Percentiles rank a stretch among this genome's conserved stretches.
These are phyloP conservation scores for Blechomonas ayalai DNA, from an alignment of 208 protist species.

Conservation along the genomic window DNA sequence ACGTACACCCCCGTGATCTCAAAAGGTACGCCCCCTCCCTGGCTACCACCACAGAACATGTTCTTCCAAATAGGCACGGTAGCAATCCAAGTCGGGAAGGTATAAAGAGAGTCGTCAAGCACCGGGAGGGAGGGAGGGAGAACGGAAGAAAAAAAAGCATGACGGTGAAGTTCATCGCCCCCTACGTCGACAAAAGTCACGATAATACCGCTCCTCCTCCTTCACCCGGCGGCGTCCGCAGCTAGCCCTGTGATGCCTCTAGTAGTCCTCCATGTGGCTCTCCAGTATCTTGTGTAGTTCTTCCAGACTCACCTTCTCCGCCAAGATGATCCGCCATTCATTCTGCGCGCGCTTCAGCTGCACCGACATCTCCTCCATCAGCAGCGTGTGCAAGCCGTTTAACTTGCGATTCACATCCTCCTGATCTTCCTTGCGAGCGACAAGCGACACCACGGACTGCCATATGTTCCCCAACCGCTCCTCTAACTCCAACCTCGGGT, in stretches of 20 bases:
- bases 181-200: no score
- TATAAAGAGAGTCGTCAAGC: no score
- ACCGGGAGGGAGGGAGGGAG: no score
- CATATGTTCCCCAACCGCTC: slow-evolving; percentile 69
- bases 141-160: background rate
- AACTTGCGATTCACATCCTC: slow-evolving; percentile 49
- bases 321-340: slow-evolving; percentile 30
- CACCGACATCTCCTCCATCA: slow-evolving; percentile 32
- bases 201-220: no score
- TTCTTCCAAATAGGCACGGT: no score
- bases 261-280: slow-evolving; percentile 5
- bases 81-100: no score
- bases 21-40: no score
- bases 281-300: slow-evolving; percentile 57
- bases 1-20: no score
- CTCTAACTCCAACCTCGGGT: slow-evolving; percentile 42
- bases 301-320: slow-evolving; percentile 43
- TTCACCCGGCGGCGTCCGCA: no score
- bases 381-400: slow-evolving; percentile 23
- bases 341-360: slow-evolving; percentile 20
- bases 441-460: slow-evolving; percentile 44
- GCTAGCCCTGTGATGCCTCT: no score
- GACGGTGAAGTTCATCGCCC: no score
- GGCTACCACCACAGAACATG: no score
- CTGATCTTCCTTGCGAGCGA: slow-evolving; percentile 64